phyloP scores from a whole-genome alignment of 164 flowering plant genomes.

The Aristolochia californica region DNA sequence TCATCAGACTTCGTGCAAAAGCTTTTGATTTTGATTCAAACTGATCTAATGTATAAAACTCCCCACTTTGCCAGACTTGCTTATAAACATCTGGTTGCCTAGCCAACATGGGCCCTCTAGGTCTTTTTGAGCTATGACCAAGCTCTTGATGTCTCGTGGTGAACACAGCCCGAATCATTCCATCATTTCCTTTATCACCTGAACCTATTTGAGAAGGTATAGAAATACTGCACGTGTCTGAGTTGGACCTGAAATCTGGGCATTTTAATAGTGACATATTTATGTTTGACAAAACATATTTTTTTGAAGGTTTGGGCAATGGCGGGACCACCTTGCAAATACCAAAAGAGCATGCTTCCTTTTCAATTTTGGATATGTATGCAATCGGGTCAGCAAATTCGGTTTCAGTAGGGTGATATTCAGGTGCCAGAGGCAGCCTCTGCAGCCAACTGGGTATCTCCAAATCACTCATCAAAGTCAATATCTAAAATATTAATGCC shows the following conservation, averaged over 20 bases:
- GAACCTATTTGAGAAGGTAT: conserved; percentile 10
- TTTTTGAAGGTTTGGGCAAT: conserved; percentile 80
- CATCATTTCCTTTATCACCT: conserved; percentile 23
- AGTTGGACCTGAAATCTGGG: conserved; percentile 45
- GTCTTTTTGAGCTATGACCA: conserved; percentile 44
- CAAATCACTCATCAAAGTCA: conserved; percentile 45
- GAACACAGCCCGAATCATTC: conserved; percentile 54
- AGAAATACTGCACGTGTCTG: conserved; percentile 3
- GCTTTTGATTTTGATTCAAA: conserved; percentile 80
- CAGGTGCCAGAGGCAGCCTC: conserved; percentile 82
- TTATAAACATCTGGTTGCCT: conserved; percentile 28
- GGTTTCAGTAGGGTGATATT: conserved; percentile 75
- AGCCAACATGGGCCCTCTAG: conserved; percentile 22
- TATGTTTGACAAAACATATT: conserved; percentile 54
- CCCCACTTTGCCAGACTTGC: conserved; percentile 99
- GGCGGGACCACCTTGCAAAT: conserved; percentile 95
- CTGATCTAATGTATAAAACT: conserved; percentile 77
- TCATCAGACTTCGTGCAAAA: conserved; percentile 53
- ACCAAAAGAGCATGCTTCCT: conserved; percentile 88
- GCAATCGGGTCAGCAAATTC: conserved; percentile 99
- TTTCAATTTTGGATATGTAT: conserved; percentile 92
- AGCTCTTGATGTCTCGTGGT: conserved; percentile 93
- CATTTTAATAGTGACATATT: conserved; percentile 61
- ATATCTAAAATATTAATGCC: background rate
- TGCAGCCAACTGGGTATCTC: conserved; percentile 76